Base-by-base conservation (phyloP, 192 early-diverging fungal genomes). In the Mortierella alpina region DNA sequence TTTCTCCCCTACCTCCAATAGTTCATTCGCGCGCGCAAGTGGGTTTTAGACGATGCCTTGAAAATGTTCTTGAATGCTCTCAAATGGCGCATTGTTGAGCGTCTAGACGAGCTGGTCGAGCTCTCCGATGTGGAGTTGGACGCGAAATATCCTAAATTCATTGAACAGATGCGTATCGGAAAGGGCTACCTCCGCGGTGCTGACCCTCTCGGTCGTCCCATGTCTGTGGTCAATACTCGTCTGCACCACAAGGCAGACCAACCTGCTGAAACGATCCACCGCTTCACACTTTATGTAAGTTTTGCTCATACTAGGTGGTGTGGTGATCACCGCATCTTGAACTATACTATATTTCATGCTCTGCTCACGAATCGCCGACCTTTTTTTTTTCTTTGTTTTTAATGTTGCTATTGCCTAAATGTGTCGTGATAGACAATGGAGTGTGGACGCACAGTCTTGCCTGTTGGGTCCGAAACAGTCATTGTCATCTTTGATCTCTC, bases 11-110 rank as follows among this genome's bases (percentile, higher is more conserved):
- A 11, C 4, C 18, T 51, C 5, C 23, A 17, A 52, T 62, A 80
- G 77, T 97, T 95, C 84, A 80, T 98, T 60, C 90, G 96, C 52
- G 96, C 96, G 50, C 89, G 96, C 63, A 97, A 97, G 68, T 98
- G 95, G 95, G 88, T 96, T 57, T 80, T 94, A 13, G 85, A 92
- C 23, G 91, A 91, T 66, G 94, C 94, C 1, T 73, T 92, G 9
- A 83, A 73, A 9, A 96, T 96, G 96, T 71, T 92, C 14, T 58
- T 92, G 23, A 78, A 86, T n/a, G 85, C 91, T 7, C 78, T 97
- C 70, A 86, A 88, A 52, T 98, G 96, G 96, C 83, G 95, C 20
- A 67, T 90, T 45, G 88, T 90, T 46, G 86, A 84, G 74, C 86
- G 85, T 49, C 62, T 95, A 1, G 75, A 81, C 54, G 80, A 84